phyloP scores from a whole-genome alignment of 2,329 filamentous ascomycete genomes.

The Pseudogymnoascus verrucosus region DNA sequence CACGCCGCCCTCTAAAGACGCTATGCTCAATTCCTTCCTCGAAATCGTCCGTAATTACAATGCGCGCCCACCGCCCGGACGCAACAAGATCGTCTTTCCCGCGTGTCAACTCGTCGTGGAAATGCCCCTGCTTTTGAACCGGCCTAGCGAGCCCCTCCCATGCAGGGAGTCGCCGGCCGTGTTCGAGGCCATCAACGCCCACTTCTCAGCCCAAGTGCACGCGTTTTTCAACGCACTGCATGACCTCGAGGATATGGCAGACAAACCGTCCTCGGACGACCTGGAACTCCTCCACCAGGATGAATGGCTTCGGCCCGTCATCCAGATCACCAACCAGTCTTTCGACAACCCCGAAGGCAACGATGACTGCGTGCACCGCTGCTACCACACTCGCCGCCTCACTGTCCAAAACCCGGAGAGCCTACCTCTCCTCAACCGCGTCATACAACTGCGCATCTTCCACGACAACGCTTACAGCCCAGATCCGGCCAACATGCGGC shows the following conservation, averaged over 20 bases:
- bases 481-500: neutral
- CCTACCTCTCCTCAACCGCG: constrained; percentile 4
- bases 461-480: neutral
- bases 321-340: neutral
- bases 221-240: constrained; percentile 16
- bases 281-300: constrained; percentile 8
- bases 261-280: constrained; percentile 11
- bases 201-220: constrained; percentile 17
- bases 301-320: constrained; percentile 13
- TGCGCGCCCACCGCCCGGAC: neutral
- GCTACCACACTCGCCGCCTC: constrained; percentile 1
- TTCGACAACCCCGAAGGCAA: neutral
- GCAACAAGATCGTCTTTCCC: neutral
- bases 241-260: constrained; percentile 15
- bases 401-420: neutral
- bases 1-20: neutral
- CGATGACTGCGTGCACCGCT: neutral
- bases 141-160: neutral
- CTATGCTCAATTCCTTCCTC: constrained; percentile 7
- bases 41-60: neutral
- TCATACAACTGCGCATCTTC: neutral
- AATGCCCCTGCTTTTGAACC: constrained; percentile 1
- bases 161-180: constrained; percentile 16
- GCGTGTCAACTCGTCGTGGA: neutral
- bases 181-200: constrained; percentile 15